Base-by-base conservation (phyloP, 2,329 filamentous ascomycete genomes). In the Neophaeococcomyces aloes region DNA sequence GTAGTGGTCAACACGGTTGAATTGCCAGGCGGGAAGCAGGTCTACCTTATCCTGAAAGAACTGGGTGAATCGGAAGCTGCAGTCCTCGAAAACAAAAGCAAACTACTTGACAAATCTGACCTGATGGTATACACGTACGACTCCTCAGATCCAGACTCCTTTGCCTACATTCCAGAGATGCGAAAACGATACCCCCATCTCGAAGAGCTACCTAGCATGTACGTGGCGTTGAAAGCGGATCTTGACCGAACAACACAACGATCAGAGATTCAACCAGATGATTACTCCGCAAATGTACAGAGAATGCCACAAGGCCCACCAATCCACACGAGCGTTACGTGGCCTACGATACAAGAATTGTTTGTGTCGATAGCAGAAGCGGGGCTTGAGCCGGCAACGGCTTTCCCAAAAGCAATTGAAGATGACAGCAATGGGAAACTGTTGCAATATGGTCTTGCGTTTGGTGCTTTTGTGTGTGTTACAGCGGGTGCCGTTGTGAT, bases 1-100 rank as follows among this genome's bases (percentile, higher is more conserved):
- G 84, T 86, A 3, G 88, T 87, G 0, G 91, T 98, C 52, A 96
- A 98, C 61, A 94, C 86, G 46, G 91, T 98, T 14, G 91, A 98
- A 60, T 75, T 98, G 1, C 87, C 86, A 35, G 91, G 91, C 7
- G 91, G 91, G 40, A 94, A 94, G 61, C 91, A 98, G 65, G 94
- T 88, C 62, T 96, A 98, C 59, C 73, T 98, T 27, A 96, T 98
- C 47, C 72, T 96, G 18, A 86, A 94, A 58, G 91, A 98, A 64
- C 79, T 96, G 1, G 91, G 91, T 27, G 87, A 96, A 63, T 55
- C 53, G 3, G 91, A 96, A 62, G 83, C 86, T 0, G 91, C 91
- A 10, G 87, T 96, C 43, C 70, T 98, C 2, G 91, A 96, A 45
- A 98, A 98, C 59, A 79, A 81, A 57, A 76, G 79, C 34, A 94